Evolutionary conservation across 31 red algal species (phyloP).

Genomic region (Porphyra umbilicalis): DNA sequence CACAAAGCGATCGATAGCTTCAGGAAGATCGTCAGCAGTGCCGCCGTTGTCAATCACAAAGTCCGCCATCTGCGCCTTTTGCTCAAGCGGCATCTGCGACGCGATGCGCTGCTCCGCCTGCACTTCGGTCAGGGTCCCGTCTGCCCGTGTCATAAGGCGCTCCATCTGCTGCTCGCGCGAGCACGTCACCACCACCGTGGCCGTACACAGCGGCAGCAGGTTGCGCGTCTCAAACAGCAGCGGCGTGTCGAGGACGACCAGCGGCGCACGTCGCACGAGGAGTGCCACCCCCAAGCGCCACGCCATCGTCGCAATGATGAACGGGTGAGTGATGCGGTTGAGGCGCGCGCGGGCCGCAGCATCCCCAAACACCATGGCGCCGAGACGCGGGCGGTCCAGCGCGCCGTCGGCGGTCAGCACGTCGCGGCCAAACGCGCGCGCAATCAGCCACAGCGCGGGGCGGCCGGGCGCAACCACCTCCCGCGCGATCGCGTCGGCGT

Average conservation of each 20-base stretch:
- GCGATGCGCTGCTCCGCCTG: constrained; percentile 32
- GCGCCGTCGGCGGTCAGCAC: constrained; percentile 39
- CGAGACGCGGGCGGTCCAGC: constrained; percentile 60
- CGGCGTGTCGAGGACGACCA: constrained; percentile 78
- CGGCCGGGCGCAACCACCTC: constrained; percentile 62
- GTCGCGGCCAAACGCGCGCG: constrained; percentile 31
- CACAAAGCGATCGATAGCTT: neutral
- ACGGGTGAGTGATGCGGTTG: constrained; percentile 64
- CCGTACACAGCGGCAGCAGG: constrained; percentile 42
- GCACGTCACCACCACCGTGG: constrained; percentile 51
- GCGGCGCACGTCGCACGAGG: constrained; percentile 20
- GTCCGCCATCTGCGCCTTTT: constrained; percentile 41
- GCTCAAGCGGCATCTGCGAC: constrained; percentile 60
- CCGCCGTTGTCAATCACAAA: constrained; percentile 65
- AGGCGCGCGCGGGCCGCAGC: constrained; percentile 23
- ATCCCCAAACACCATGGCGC: constrained; percentile 60
- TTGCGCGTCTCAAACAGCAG: constrained; percentile 74
- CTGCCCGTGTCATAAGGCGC: constrained; percentile 23
- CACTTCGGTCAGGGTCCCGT: constrained; percentile 24
- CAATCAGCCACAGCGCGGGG: constrained; percentile 18
- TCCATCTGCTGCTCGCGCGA: constrained; percentile 40
- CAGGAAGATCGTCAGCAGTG: neutral
- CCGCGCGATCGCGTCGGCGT: constrained; percentile 79
- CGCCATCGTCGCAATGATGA: constrained; percentile 63
- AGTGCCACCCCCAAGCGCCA: constrained; percentile 22